Base-by-base conservation (phyloP, 1,139 yeast genomes). In the Debaryomycetaceae sp. region DNA sequence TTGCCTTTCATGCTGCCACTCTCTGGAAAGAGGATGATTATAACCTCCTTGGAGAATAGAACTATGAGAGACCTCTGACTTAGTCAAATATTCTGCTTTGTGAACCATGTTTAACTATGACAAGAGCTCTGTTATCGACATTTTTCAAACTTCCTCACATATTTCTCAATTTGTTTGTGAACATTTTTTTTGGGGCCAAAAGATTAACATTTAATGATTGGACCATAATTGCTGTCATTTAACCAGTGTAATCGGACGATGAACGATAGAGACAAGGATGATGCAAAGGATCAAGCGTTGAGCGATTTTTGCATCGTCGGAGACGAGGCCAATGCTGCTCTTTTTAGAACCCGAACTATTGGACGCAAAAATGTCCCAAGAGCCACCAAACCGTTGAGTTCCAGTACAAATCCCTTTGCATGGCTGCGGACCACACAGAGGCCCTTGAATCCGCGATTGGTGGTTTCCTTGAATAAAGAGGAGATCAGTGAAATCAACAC, bases 41-140 rank as follows among this genome's bases (percentile, higher is more conserved):
- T 91, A 93, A 4, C 99, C 97, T 47, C 98, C 97, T 51, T 93
- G 93, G 42, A 93, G 76, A 40, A 93, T 72, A 6, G 96, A 86
- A n/a, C 90, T 76, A 50, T 87, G 80, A 37, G 76, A 72, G 1
- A 93, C 79, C 30, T 80, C 81, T 24, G 76, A 69, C 1, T 72
- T 66, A 20, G 80, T 78, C 45, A 85, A 69, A 58, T 75, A 87
- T 59, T 83, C 83, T n/a, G 95, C 93, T 38, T 70, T 68, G 59
- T 86, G 95, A 39, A 65, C 68, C 78, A 73, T 74, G 24, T n/a
- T 20, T 20, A 27, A 27, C 11, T 27, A 11, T 27, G 31, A 27
- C 11, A 27, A 27, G 8, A 27, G 31, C 8, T 27, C 11, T 27
- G 11, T 27, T 27, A 7, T 27, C 31, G 31, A 27, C 11, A 27